Evolutionary conservation across 331 rosid genomes (phyloP), one percentile per base, ranked within the genome.

Genomic region (Telfairia occidentalis): DNA sequence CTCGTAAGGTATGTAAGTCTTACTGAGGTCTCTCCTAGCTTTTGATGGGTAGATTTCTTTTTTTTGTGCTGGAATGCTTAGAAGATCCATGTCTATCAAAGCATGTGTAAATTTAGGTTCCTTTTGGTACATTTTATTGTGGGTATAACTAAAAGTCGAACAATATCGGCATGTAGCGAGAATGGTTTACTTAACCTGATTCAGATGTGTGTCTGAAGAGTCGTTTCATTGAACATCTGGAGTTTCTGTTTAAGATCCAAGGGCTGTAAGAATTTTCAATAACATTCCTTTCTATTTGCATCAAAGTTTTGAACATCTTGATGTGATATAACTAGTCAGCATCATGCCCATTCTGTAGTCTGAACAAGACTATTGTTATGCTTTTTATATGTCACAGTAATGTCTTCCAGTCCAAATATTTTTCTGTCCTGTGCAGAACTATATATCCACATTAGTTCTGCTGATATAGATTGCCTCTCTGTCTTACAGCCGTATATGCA

Each of bases 401-500:
- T 49, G 19, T 38, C 49, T 26, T 49, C 32, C 10, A 26, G 24
- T 28, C 64, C 32, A 26, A 49, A 46, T 43, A 45, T 28, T 29
- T 71, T 71, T 49, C 23, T 71, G 59, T 71, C 59, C 76, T 48
- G 71, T 64, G 71, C 71, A 64, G 24, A 16, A 46, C 45, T 35
- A 46, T 45, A 53, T 52, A 34, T 52, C 63, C 64, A 49, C 46
- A 38, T 73, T 34, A 49, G 48, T 69, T 59, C 35, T 28, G 48
- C 30, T 77, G 79, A 81, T 57, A 66, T 54, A 71, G 66, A 29
- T 85, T 53, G 9, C 67, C 26, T 79, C 50, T 76, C 58, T 77
- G 53, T 82, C 76, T 76, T 83, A 49, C 90, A 95, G 99, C 96
- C 96, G 16, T 95, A 95, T 78, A 88, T 95, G 97, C 99, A 95